Evolutionary conservation across 768 basidiomycete genomes (phyloP).

Genomic region (Lactarius sanguifluus): DNA sequence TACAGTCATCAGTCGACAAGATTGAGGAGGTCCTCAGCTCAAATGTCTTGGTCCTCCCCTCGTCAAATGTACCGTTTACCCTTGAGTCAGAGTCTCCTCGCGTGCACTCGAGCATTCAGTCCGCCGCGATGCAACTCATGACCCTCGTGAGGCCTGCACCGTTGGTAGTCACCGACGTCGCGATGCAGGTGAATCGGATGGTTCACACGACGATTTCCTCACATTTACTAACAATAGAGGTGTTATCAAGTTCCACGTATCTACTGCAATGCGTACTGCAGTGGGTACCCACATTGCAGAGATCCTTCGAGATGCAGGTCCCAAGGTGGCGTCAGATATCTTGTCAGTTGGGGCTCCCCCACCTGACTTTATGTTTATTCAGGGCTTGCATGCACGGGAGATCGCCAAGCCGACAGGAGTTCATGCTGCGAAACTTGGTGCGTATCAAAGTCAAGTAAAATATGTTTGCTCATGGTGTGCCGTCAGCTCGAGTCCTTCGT

Average conservation of each 20-base stretch:
- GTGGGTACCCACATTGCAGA: background rate
- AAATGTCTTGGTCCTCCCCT: background rate
- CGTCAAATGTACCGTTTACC: background rate
- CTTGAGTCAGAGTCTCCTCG: background rate
- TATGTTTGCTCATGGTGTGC: background rate
- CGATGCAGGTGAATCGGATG: background rate
- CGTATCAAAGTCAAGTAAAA: background rate
- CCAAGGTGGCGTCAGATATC: background rate
- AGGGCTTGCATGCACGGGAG: background rate
- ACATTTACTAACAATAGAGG: background rate
- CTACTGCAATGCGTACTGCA: background rate
- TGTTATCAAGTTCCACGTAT: background rate
- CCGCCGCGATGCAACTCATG: background rate
- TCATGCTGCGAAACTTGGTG: background rate
- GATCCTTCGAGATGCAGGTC: background rate
- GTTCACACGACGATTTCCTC: background rate
- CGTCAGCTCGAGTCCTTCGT: background rate
- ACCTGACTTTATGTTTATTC: background rate
- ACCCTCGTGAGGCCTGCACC: background rate
- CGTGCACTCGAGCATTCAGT: background rate
- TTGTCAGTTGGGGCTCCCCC: background rate
- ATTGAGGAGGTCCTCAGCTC: background rate
- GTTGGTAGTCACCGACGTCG: background rate
- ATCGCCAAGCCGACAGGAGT: background rate
- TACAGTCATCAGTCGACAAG: slow-evolving; percentile 2